Percentiles rank a stretch among this genome's conserved stretches.
phyloP scores from a whole-genome alignment of 306 rosid genomes.

The Begonia fuchsioides region DNA sequence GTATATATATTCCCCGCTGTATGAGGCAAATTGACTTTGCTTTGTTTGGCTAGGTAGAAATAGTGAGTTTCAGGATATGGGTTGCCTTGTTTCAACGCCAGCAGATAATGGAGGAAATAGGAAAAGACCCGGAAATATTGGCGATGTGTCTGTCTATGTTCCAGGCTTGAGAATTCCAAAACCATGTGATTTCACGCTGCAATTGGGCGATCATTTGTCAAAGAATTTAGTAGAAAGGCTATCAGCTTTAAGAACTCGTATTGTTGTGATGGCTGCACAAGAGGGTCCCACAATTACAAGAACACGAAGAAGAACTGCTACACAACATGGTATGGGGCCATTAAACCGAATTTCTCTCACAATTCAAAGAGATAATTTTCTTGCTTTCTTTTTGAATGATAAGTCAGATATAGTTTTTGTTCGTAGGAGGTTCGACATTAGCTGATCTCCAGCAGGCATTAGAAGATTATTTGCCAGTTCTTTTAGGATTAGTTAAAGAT shows the following conservation, averaged over 20 bases:
- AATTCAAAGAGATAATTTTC: conserved; percentile 4
- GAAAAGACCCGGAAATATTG: conserved; percentile 82
- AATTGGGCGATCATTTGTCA: conserved; percentile 60
- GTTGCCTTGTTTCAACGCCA: conserved; percentile 64
- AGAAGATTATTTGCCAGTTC: conserved; percentile 85
- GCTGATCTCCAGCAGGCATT: conserved; percentile 86
- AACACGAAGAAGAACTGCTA: conserved; percentile 66
- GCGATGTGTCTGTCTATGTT: conserved; percentile 87
- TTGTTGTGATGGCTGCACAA: conserved; percentile 91
- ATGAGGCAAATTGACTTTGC: conserved; percentile 5
- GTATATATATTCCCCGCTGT: neutral
- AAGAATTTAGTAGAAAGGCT: conserved; percentile 70
- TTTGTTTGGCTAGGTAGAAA: conserved; percentile 22
- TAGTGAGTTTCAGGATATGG: conserved; percentile 47
- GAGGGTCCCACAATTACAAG: conserved; percentile 90
- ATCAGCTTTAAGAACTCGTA: conserved; percentile 79
- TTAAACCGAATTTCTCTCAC: conserved; percentile 9
- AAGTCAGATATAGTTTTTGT: conserved; percentile 17
- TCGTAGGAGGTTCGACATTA: conserved; percentile 78
- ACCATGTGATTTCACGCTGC: conserved; percentile 72
- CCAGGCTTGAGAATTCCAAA: conserved; percentile 91
- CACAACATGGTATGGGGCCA: conserved; percentile 67
- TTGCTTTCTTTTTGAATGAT: conserved; percentile 15
- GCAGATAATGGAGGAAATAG: conserved; percentile 71
- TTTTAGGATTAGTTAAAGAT: conserved; percentile 85